Base-by-base conservation (phyloP, 2,329 filamentous ascomycete species). In the Fusarium palustre region DNA sequence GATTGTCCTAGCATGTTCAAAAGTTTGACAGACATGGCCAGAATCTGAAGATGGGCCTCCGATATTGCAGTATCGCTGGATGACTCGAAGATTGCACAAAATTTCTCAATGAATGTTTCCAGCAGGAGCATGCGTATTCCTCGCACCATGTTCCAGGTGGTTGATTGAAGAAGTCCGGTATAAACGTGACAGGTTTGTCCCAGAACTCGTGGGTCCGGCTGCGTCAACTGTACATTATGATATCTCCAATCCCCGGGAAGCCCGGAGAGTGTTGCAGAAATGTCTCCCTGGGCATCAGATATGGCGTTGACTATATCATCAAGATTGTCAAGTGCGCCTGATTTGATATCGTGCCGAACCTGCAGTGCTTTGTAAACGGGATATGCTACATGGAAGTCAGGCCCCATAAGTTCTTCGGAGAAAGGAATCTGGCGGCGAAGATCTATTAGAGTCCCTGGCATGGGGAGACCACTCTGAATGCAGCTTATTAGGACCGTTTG, bases 401-500 rank as follows among this genome's bases (percentile, higher is more conserved):
- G 78, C n/a, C 82, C 78, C 13, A 75, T 75, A 6, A 75, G 75
- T n/a, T 78, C 74, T 4, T 80, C 68, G 7, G 77, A 74, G 43
- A 78, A 75, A 16, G 74, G 74, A 42, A 86, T 79, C 49, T 84
- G 79, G 25, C 77, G 73, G 49, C 84, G 81, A 43, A 87, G 81
- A 25, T 84, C 78, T 31, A 82, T 76, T 60, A 88, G 77, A 34
- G 79, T 75, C n/a, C 79, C 70, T 6, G 85, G 86, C 78, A 87
- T 81, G 15, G 83, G 80, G 30, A 82, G 74, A 34, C 82, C 81
- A 52, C 80, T 81, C 64, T 86, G 84, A 28, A 86, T 80, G 71
- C 85, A 87, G 68, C 81, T 84, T 64, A 87, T 82, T 60, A 86
- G 77, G 34, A 86, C 80, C 55, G 81, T 83, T 56, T 86, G 81